These are phyloP conservation scores for cucumber (Cucumis sativus) DNA, from an alignment of 306 rosid genomes.

Conservation along the genomic window Cucumber_9930_V3 NC_026655.2:9881001-9881500, in stretches of 20 bases:
- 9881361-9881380: constrained; percentile 57
- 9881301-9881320: too few species aligned
- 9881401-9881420: constrained; percentile 24
- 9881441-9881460: constrained; percentile 25
- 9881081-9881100: constrained; percentile 74
- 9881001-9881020: constrained; percentile 68
- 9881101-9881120: constrained; percentile 68
- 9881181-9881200: too few species aligned
- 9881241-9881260: too few species aligned
- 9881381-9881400: constrained; percentile 42
- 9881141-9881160: constrained; percentile 39
- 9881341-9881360: too few species aligned
- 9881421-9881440: constrained; percentile 27
- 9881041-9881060: constrained; percentile 37
- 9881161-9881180: too few species aligned
- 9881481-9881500: constrained; percentile 56
- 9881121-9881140: constrained; percentile 66
- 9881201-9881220: too few species aligned
- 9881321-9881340: too few species aligned
- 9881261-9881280: too few species aligned
- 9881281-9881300: too few species aligned
- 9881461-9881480: constrained; percentile 39
- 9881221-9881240: too few species aligned
- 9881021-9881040: constrained; percentile 69
- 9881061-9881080: constrained; percentile 23